Percentiles rank a stretch among this genome's conserved stretches.
phyloP scores from a whole-genome alignment of 2,329 filamentous ascomycete genomes.

The Apiospora koreana region DNA sequence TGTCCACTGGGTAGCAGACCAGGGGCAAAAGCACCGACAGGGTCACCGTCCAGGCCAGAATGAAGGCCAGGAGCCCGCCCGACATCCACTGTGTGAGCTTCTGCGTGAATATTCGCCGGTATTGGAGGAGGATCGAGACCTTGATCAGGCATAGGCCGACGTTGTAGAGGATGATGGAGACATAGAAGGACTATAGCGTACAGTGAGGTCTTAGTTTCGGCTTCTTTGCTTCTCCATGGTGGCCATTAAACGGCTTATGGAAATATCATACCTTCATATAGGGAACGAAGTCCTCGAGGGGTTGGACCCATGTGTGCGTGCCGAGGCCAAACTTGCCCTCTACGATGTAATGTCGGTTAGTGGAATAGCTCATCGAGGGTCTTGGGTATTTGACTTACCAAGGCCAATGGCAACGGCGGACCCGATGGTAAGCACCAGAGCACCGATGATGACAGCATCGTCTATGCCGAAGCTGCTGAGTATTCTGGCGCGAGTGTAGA shows the following conservation, averaged over 20 bases:
- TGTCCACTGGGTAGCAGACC: conserved; percentile 23
- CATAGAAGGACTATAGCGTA: conserved; percentile 30
- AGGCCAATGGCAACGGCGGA: conserved; percentile 26
- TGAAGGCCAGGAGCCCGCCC: conserved; percentile 26
- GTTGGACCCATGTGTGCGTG: conserved; percentile 21
- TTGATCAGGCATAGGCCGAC: conserved; percentile 35
- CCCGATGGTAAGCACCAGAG: conserved; percentile 23
- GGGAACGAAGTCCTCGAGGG: conserved; percentile 19
- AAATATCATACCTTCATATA: conserved; percentile 24
- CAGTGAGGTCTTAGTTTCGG: not conserved
- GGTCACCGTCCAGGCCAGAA: conserved; percentile 30
- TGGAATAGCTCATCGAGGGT: not conserved
- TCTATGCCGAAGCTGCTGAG: conserved; percentile 26
- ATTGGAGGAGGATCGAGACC: conserved; percentile 39
- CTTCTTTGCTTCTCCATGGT: not conserved
- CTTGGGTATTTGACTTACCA: conserved; percentile 20
- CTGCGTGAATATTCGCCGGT: conserved; percentile 39
- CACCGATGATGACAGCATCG: conserved; percentile 24
- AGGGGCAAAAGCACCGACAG: conserved; percentile 30
- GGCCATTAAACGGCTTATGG: not conserved
- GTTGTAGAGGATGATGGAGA: conserved; percentile 37
- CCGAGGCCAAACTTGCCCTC: conserved; percentile 28
- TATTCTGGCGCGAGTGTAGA: conserved; percentile 23
- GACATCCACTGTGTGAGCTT: conserved; percentile 25
- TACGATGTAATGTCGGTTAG: conserved; percentile 11